Evolutionary conservation across 2,329 filamentous ascomycete genomes (phyloP).

Genomic region (Cercospora sojina): DNA sequence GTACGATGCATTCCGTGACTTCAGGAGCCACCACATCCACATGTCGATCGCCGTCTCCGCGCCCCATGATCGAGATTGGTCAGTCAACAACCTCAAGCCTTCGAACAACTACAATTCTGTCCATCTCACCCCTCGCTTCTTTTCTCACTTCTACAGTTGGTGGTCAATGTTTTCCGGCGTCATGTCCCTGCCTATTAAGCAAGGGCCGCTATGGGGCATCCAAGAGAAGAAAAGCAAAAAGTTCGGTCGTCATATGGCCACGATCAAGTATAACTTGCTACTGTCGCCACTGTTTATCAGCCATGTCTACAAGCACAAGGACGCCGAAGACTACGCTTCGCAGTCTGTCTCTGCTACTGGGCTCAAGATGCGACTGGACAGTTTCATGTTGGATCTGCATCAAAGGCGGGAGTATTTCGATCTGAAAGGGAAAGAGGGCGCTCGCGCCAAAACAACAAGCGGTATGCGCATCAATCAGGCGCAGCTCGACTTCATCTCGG

Average conservation of each 20-base stretch:
- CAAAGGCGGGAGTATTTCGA: constrained; percentile 89
- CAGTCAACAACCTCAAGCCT: constrained; percentile 67
- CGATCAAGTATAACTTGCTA: constrained; percentile 94
- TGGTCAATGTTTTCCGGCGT: constrained; percentile 95
- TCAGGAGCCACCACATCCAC: constrained; percentile 94
- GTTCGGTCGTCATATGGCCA: constrained; percentile 94
- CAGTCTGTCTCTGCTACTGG: constrained; percentile 85
- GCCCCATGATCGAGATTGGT: constrained; percentile 84
- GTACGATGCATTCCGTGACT: constrained; percentile 96
- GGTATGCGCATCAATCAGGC: constrained; percentile 95
- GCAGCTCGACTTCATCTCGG: constrained; percentile 85
- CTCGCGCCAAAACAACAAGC: constrained; percentile 76
- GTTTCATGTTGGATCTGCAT: constrained; percentile 95
- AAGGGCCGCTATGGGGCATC: constrained; percentile 86
- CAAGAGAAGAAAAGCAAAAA: constrained; percentile 98
- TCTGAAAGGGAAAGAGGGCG: constrained; percentile 65
- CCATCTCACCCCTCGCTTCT: constrained; percentile 91
- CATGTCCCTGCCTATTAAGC: constrained; percentile 90
- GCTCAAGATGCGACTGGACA: constrained; percentile 93
- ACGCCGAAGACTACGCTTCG: constrained; percentile 79
- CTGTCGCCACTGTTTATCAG: constrained; percentile 91
- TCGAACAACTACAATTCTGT: constrained; percentile 95
- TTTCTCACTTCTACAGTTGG: constrained; percentile 97
- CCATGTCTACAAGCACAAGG: constrained; percentile 98
- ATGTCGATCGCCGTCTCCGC: constrained; percentile 89